Conservation (phyloP, 2,329 filamentous ascomycete species). For the Diaporthe vaccinii region DNA sequence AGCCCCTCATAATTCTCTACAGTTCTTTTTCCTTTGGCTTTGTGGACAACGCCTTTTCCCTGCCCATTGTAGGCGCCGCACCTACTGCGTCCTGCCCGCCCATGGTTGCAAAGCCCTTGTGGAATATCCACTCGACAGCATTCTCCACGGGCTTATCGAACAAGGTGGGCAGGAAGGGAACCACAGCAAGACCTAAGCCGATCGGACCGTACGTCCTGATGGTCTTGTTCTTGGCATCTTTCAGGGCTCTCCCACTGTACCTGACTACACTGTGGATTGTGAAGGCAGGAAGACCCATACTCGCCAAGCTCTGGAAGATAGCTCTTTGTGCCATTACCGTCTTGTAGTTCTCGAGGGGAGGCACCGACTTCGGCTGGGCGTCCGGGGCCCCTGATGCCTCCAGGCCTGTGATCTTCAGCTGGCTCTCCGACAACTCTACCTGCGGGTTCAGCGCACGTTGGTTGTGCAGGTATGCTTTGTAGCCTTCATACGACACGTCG, state of each 20-base stretch:
- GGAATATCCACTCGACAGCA: constrained; percentile 91
- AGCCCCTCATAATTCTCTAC: constrained; percentile 43
- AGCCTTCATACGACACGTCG: constrained; percentile 93
- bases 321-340: constrained; percentile 92
- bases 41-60: constrained; percentile 60
- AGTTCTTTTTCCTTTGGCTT: constrained; percentile 62
- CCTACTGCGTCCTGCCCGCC: constrained; percentile 74
- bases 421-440: constrained; percentile 64
- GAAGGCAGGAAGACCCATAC: constrained; percentile 94
- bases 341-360: constrained; percentile 89
- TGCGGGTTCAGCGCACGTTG: constrained; percentile 80
- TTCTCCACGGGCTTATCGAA: constrained; percentile 96
- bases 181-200: constrained; percentile 81
- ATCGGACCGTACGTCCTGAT: constrained; percentile 92
- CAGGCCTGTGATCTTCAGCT: constrained; percentile 64
- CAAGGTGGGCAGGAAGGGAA: constrained; percentile 85
- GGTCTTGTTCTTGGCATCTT: constrained; percentile 80
- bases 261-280: constrained; percentile 94
- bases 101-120: constrained; percentile 81
- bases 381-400: constrained; percentile 47
- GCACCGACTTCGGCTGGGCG: constrained; percentile 57
- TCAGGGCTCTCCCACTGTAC: constrained; percentile 90
- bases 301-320: constrained; percentile 90
- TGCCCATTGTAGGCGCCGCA: constrained; percentile 66
- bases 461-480: constrained; percentile 93